Evolutionary conservation across 2,329 filamentous ascomycete genomes (phyloP), one percentile per base, ranked within the genome.

Genomic region (Fusarium stilboides): DNA sequence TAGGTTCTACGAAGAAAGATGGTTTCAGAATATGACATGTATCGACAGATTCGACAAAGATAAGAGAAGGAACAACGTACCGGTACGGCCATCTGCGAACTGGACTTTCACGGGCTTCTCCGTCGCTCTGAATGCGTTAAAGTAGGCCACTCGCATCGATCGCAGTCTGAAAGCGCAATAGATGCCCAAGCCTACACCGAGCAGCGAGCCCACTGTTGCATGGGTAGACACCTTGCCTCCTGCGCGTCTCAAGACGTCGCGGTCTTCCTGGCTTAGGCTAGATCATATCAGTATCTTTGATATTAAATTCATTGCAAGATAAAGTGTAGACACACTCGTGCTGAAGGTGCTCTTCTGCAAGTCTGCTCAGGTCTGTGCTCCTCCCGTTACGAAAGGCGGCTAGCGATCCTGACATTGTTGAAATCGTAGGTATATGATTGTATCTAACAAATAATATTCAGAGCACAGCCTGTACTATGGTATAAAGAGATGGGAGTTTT

Each of bases 71-170:
- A 24, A 6, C 7, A 19, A 37, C 57, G 3, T 28, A 52, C 58
- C 2, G 5, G 54, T 61, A 14, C 58, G 54, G 0, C 58, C 58
- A 12, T 61, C 54, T 2, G 54, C 58, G 5, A 61, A 61, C 5
- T n/a, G 34, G 0, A 61, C 54, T 8, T 34, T 44, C 0, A 59
- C 54, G 0, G 58, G 58, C 17, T 59, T 61, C 4, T 61, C 58
- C 58, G 59, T 34, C 0, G 58, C 58, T 33, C 44, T 17, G 9
- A 61, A 61, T 0, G 58, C 58, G 6, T 59, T 61, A 6, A 61
- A 61, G 37, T 61, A 61, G 4, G 58, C 8, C 44, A 59, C 6
- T 22, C 58, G 39, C 58, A 61, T 61, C 2, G 28, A 44, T 12
- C 58, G 37, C 1, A 61, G 31, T 22, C 54, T 17, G 7, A 39